A percentile compares a stretch with the other conserved stretches of the same genome.
phyloP scores from a whole-genome alignment of 208 protist species.

The Trypanosoma lewisi region DNA sequence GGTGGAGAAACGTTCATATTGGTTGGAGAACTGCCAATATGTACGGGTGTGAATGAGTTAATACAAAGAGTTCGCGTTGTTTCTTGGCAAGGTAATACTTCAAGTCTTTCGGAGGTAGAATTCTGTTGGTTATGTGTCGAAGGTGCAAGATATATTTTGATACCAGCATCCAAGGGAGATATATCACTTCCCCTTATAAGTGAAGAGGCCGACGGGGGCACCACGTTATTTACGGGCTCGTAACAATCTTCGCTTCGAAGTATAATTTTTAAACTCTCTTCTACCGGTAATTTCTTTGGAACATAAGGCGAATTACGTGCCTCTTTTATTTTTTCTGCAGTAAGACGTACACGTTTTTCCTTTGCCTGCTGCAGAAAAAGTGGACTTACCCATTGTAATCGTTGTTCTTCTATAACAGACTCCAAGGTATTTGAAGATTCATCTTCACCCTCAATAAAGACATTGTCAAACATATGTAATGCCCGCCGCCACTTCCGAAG shows the following conservation, averaged over 20 bases:
- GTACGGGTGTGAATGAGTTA: constrained; percentile 7
- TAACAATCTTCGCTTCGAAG: constrained; percentile 61
- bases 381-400: constrained; percentile 72
- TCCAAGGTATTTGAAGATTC: constrained; percentile 30
- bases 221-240: constrained; percentile 68
- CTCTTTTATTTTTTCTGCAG: constrained; percentile 38
- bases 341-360: constrained; percentile 39
- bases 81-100: not conserved
- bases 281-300: constrained; percentile 61
- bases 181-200: constrained; percentile 83
- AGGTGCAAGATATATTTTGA: constrained; percentile 86
- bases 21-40: not conserved
- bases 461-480: constrained; percentile 88
- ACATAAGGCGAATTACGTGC: constrained; percentile 40
- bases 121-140: constrained; percentile 28
- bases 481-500: constrained; percentile 83
- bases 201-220: constrained; percentile 72
- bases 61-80: constrained; percentile 9
- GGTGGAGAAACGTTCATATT: constrained; percentile 1
- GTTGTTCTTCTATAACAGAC: constrained; percentile 64
- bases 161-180: constrained; percentile 71
- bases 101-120: constrained; percentile 11
- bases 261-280: constrained; percentile 66
- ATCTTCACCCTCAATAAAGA: constrained; percentile 80
- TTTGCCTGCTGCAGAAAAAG: constrained; percentile 34